Percentiles rank a stretch among this genome's conserved stretches.
Conservation (phyloP, 2,329 filamentous ascomycete genomes). For the Neurospora crassa region DNA sequence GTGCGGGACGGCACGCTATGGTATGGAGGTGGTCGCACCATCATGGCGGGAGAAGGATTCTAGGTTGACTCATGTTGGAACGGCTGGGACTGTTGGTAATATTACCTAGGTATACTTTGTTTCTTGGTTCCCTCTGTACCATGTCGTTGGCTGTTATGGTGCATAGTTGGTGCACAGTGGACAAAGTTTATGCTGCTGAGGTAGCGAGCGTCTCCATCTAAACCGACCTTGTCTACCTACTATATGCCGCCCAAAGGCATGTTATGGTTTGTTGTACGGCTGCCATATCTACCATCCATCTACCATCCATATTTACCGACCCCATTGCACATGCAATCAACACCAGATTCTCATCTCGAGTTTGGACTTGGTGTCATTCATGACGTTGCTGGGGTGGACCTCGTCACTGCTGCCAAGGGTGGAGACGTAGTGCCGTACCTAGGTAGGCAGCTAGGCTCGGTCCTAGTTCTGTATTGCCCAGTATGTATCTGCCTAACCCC, state of each 20-base stretch:
- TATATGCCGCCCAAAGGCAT: not conserved
- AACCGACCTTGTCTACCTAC: not conserved
- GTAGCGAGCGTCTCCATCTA: not conserved
- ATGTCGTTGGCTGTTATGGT: not conserved
- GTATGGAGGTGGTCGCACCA: conserved; percentile 75
- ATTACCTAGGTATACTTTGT: not conserved
- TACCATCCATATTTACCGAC: not conserved
- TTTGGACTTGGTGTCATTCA: not conserved
- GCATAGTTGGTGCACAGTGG: not conserved
- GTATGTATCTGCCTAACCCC: not conserved
- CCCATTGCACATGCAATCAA: not conserved
- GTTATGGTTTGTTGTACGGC: not conserved
- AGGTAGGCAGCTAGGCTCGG: too few species aligned
- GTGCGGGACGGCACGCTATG: conserved; percentile 67
- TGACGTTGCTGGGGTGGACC: not conserved
- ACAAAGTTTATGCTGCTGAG: not conserved
- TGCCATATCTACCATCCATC: not conserved
- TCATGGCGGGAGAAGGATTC: conserved; percentile 54
- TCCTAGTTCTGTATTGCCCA: not conserved
- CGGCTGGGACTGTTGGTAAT: not conserved
- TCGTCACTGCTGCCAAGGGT: not conserved
- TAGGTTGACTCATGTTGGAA: conserved; percentile 20
- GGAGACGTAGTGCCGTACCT: too few species aligned
- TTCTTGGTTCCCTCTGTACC: not conserved
- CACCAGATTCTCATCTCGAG: not conserved